Conservation (phyloP, 2,329 filamentous ascomycete genomes). For the Hymenoscyphus occultus region DNA sequence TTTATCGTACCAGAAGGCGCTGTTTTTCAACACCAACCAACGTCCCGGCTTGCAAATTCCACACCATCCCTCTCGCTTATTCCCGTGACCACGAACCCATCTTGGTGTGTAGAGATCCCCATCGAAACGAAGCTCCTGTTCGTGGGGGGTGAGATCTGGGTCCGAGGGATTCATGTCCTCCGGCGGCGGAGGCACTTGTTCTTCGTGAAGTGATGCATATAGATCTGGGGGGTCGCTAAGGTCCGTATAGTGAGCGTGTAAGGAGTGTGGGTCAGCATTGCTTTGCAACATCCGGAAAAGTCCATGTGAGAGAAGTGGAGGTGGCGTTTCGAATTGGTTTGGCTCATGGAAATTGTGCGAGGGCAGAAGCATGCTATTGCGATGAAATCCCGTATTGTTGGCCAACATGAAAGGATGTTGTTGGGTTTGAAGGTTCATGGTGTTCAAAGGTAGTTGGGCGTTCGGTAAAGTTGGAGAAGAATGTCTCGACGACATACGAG, state of each 20-base stretch:
- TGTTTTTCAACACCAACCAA: constrained; percentile 87
- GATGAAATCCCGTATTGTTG: constrained; percentile 49
- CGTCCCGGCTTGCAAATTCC: constrained; percentile 82
- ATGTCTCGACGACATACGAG: constrained; percentile 53
- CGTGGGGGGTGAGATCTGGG: constrained; percentile 71
- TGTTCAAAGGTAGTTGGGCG: constrained; percentile 45
- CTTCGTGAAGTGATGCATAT: constrained; percentile 71
- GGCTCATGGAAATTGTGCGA: constrained; percentile 42
- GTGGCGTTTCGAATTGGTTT: constrained; percentile 55
- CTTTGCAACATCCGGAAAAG: constrained; percentile 72
- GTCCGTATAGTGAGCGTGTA: constrained; percentile 69
- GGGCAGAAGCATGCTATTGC: constrained; percentile 59
- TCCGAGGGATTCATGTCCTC: constrained; percentile 80
- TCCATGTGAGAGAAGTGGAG: constrained; percentile 65
- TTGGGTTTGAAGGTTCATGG: constrained; percentile 54
- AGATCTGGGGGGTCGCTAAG: constrained; percentile 74
- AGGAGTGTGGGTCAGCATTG: constrained; percentile 66
- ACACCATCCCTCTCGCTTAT: constrained; percentile 87
- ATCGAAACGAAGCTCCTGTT: constrained; percentile 75
- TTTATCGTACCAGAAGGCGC: constrained; percentile 91
- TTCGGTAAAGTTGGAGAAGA: constrained; percentile 45
- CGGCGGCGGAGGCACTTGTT: constrained; percentile 69
- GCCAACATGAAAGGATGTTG: constrained; percentile 55
- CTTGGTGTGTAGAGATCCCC: constrained; percentile 79
- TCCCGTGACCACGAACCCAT: constrained; percentile 82